Evolutionary conservation across 352 stramenopile species (phyloP).

Genomic region (Chrysophaeum taylorii): DNA sequence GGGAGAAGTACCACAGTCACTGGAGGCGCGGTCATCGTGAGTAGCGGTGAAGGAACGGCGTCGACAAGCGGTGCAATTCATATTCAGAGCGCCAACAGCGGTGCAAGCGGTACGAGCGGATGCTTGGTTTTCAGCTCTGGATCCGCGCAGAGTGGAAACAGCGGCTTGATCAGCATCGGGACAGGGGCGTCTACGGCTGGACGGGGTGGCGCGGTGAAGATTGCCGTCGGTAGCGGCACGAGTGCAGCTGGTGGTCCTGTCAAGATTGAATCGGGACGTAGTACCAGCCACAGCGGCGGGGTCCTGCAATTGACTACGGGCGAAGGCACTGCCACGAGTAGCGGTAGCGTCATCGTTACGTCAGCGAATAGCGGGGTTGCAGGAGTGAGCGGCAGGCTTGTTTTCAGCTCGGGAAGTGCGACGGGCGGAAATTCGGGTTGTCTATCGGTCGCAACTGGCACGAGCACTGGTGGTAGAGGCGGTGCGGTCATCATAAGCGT

Average conservation of each 20-base stretch:
- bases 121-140: conserved; percentile 28
- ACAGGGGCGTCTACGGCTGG: conserved; percentile 23
- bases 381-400: conserved; percentile 23
- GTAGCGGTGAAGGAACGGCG: conserved; percentile 1
- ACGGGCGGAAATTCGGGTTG: background rate
- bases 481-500: conserved; percentile 22
- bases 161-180: conserved; percentile 20
- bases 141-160: conserved; percentile 25
- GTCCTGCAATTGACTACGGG: background rate
- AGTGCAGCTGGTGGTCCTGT: conserved; percentile 7
- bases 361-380: conserved; percentile 24
- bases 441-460: background rate
- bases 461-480: conserved; percentile 14
- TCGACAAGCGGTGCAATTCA: background rate
- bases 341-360: conserved; percentile 17
- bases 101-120: conserved; percentile 25
- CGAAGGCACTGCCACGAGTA: conserved; percentile 3
- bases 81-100: background rate
- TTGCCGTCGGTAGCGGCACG: conserved; percentile 21
- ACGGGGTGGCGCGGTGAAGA: conserved; percentile 24
- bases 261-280: conserved; percentile 9
- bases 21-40: background rate
- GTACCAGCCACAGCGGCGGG: background rate
- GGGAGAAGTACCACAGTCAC: background rate
- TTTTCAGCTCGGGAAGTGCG: conserved; percentile 29